Percentiles rank a stretch among this genome's conserved stretches.
Conservation (phyloP, 768 basidiomycete species). For the Tricholoma flavovirens region DNA sequence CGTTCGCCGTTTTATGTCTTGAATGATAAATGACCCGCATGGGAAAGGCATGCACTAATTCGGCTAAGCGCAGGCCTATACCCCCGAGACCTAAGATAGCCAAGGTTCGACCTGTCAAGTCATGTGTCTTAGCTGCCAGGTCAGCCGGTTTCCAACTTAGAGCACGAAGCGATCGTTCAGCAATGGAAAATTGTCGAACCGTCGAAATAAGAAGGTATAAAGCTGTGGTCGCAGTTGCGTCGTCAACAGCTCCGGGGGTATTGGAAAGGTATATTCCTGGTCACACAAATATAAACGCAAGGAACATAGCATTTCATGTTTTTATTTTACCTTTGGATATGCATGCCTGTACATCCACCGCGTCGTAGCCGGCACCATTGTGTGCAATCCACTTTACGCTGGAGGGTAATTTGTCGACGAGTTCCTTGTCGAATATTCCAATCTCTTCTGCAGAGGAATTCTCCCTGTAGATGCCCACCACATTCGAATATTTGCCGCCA, state of each 20-base stretch:
- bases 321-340: conserved; percentile 51
- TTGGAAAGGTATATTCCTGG: conserved; percentile 78
- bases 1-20: conserved; percentile 48
- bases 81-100: conserved; percentile 76
- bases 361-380: conserved; percentile 92
- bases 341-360: conserved; percentile 72
- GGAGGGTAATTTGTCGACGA: conserved; percentile 62
- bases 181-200: conserved; percentile 64
- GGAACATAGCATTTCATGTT: conserved; percentile 5
- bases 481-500: conserved; percentile 68
- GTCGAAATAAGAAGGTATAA: conserved; percentile 78
- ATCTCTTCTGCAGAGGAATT: conserved; percentile 60
- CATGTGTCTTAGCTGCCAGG: conserved; percentile 45
- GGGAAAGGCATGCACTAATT: conserved; percentile 72
- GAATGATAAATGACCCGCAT: conserved; percentile 88
- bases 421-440: conserved; percentile 75
- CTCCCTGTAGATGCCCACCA: conserved; percentile 75
- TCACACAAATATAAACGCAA: background rate
- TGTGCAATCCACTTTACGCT: conserved; percentile 84
- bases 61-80: conserved; percentile 65
- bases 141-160: conserved; percentile 58
- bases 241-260: conserved; percentile 86
- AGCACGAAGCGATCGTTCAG: conserved; percentile 52
- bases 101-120: conserved; percentile 62
- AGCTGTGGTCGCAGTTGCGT: conserved; percentile 86